Evolutionary conservation across 768 basidiomycete species (phyloP), one percentile per base, ranked within the genome.

Genomic region (Pleurotus eryngii): DNA sequence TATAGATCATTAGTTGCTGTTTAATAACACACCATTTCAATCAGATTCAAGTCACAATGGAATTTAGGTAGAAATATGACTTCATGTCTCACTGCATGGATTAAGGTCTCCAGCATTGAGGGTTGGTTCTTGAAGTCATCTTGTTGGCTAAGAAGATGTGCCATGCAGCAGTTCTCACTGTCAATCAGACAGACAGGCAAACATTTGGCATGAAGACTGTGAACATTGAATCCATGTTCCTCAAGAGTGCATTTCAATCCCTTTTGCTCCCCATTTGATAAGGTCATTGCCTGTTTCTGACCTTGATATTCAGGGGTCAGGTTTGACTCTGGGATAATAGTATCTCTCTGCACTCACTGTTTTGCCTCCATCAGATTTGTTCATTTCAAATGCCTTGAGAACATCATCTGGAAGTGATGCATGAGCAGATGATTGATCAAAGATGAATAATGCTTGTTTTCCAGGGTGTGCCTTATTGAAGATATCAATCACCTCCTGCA

Each of bases 381-480:
- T 72, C 72, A 71, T 72, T 46, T 71, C 61, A n/a, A 62, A 69
- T n/a, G 67, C 66, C 40, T 67, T 65, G n/a, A 75, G 61, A 17
- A 73, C 68, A 67, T 73, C 63, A 1, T 65, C 57, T 11, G 67
- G 56, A 42, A 69, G 61, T 1, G 72, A 65, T 1, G 57, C 64
- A 48, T 79, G 76, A 27, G 73, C 74, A 1, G 76, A 76, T 7
- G 76, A 76, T 47, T 76, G 71, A 63, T 78, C 72, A 61, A 74
- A 78, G 22, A 78, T 63, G 39, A 78, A 77, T 0, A 76, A 57
- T 0, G 62, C 64, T 9, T 65, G 59, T 4, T 64, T 64, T 3
- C 64, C 62, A 2, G 74, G 73, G 61, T 74, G 68, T 4, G 65
- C 64, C n/a, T 55, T 54, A 38, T 78, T 71, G 62, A 76, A 75